phyloP scores from a whole-genome alignment of 768 basidiomycete genomes.

The Russula earlei region DNA sequence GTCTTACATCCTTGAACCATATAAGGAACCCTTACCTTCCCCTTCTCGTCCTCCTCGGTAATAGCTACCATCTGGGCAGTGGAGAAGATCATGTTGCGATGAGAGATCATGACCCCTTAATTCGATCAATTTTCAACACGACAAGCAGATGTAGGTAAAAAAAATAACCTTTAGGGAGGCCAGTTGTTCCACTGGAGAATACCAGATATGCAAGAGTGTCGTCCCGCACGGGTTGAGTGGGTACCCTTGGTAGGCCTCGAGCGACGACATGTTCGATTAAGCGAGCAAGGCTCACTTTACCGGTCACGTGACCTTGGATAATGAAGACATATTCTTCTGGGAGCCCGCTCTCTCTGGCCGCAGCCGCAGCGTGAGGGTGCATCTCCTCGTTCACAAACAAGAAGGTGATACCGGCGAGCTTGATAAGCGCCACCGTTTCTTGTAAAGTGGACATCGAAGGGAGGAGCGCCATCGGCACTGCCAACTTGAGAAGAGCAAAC shows the following conservation, averaged over 20 bases:
- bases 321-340: constrained; percentile 39
- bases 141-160: not conserved
- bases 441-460: constrained; percentile 46
- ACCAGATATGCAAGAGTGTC: constrained; percentile 60
- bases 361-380: constrained; percentile 34
- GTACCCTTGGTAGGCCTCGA: constrained; percentile 32
- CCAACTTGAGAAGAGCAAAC: constrained; percentile 39
- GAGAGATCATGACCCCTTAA: constrained; percentile 64
- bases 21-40: constrained; percentile 29
- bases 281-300: constrained; percentile 35
- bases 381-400: constrained; percentile 44
- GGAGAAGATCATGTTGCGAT: constrained; percentile 46
- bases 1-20: not conserved
- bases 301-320: constrained; percentile 34
- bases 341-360: constrained; percentile 28
- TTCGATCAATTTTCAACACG: not conserved
- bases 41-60: constrained; percentile 25
- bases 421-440: constrained; percentile 44
- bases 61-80: constrained; percentile 25
- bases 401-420: constrained; percentile 38
- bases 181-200: constrained; percentile 74
- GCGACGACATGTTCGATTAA: constrained; percentile 34
- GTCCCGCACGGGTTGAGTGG: constrained; percentile 36
- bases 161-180: constrained; percentile 56
- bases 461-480: constrained; percentile 45